Conservation (phyloP, 139 green algal species). For the Chlamydomonas sp. region DNA sequence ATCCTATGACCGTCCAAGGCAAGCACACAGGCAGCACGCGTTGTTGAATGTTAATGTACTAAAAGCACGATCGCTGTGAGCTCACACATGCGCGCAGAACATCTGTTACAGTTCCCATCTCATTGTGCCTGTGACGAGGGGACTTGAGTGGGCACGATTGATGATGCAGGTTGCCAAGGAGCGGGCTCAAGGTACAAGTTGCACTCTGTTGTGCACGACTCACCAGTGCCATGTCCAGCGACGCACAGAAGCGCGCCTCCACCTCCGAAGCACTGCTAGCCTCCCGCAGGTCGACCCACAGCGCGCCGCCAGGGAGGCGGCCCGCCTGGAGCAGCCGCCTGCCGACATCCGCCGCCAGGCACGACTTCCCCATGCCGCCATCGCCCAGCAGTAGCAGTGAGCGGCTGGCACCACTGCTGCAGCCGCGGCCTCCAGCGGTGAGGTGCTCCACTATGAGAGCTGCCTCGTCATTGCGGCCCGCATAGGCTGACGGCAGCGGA, state of each 20-base stretch:
- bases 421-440: not conserved
- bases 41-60: not conserved
- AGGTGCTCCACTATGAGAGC: not conserved
- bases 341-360: constrained; percentile 9
- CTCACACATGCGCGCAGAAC: too few relatives aligned
- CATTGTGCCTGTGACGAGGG: too few relatives aligned
- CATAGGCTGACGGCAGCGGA: not conserved
- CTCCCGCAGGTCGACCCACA: constrained; percentile 14
- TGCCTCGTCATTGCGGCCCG: not conserved
- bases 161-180: too few relatives aligned
- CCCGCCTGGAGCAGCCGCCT: not conserved
- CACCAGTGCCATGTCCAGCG: not conserved
- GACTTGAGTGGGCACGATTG: too few relatives aligned
- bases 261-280: not conserved
- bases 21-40: not conserved
- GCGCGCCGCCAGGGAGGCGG: not conserved
- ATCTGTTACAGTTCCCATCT: too few relatives aligned
- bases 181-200: not conserved
- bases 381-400: not conserved
- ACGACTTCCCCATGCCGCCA: constrained; percentile 18
- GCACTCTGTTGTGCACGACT: not conserved
- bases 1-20: not conserved
- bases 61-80: not conserved
- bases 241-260: constrained; percentile 7
- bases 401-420: not conserved